Base-by-base conservation (phyloP, 352 stramenopile species). In the Phytopythium oedochilum region DNA sequence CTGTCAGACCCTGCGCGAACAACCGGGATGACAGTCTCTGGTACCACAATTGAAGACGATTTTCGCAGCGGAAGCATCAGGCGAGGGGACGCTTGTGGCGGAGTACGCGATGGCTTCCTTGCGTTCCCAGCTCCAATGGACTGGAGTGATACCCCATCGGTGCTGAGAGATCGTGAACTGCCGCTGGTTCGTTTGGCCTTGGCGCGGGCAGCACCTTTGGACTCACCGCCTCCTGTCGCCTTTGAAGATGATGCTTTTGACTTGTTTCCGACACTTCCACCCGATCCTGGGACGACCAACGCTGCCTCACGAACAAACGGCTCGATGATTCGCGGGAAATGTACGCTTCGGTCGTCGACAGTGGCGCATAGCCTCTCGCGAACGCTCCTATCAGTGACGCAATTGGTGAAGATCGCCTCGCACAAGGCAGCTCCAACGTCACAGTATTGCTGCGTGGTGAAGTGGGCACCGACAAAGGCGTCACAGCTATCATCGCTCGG, bases 381-480 rank as follows among this genome's bases (percentile, higher is more conserved):
- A 23, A 70, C 44, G 10, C 25, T 59, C 20, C 17, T 32, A 20
- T 88, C 73, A 14, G 28, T 71, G 22, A 82, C 56, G 25, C 73
- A 76, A 0, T 72, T 76, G 14, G 61, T 51, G 1, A 86, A 61
- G 1, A 90, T 51, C 28, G 77, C 66, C 29, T 88, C 71, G 25
- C 77, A 86, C 3, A 90, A 43, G 0, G 71, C 69, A 0, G 50
- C 48, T 47, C 80, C 80, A 9, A 76, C 70, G 64, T 85, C 63
- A 5, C 61, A 55, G 20, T 88, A 60, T 39, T 92, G 72, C 5
- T 65, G 61, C 4, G 78, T 82, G 44, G 84, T 88, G 44, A 91
- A 94, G 46, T 94, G 84, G 50, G 70, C 68, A 23, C 69, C 70
- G 45, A 76, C 11, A 9, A 3, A 2, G 7, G 17, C 4, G 3